Conservation (phyloP, 225 moss, liverwort and hornwort genomes). For the Polytrichum formosum region DNA sequence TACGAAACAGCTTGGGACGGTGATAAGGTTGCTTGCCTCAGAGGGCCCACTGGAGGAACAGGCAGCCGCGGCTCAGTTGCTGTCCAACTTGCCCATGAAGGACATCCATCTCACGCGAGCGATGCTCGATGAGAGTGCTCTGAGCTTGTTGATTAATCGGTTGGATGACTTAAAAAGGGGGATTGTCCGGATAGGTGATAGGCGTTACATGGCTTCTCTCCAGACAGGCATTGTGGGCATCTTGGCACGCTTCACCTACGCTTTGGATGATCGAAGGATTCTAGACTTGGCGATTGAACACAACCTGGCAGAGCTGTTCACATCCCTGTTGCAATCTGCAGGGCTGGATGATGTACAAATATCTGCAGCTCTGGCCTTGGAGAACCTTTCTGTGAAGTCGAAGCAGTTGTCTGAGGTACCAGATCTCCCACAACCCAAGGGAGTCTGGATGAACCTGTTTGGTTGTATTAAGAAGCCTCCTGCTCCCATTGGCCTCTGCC, state of each 20-base stretch:
- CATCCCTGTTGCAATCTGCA: constrained; percentile 39
- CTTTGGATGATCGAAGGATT: constrained; percentile 32
- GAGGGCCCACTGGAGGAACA: constrained; percentile 51
- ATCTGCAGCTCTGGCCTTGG: constrained; percentile 48
- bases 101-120: constrained; percentile 48
- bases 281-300: constrained; percentile 27
- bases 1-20: constrained; percentile 50
- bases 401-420: constrained; percentile 35
- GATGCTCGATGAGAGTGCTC: constrained; percentile 32
- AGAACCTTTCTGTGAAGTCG: constrained; percentile 66
- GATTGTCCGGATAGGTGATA: constrained; percentile 45
- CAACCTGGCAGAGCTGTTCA: constrained; percentile 41
- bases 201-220: constrained; percentile 41
- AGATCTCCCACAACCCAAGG: constrained; percentile 1
- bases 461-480: constrained; percentile 42
- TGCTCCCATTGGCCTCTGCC: constrained; percentile 42
- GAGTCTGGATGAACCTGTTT: constrained; percentile 13
- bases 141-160: constrained; percentile 39
- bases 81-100: constrained; percentile 46
- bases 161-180: constrained; percentile 47
- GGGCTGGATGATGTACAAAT: constrained; percentile 55
- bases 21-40: constrained; percentile 37
- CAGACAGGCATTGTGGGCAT: constrained; percentile 63
- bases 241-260: constrained; percentile 48
- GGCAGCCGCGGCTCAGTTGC: constrained; percentile 35